Evolutionary conservation across 2,329 filamentous ascomycete genomes (phyloP).

Genomic region (Scedosporium apiospermum): DNA sequence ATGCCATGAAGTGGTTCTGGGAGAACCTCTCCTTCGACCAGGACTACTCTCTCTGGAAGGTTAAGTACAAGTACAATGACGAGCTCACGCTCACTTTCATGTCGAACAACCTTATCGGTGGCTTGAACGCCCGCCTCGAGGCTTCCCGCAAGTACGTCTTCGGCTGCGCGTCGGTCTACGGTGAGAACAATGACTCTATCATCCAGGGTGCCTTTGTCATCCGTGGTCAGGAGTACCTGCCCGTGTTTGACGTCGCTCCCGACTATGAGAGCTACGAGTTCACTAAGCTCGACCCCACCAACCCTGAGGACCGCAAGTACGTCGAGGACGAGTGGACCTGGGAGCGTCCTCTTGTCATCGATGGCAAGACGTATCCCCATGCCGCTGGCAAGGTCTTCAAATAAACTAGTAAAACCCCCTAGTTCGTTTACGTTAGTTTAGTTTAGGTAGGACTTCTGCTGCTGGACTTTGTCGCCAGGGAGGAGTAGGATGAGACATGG

Average conservation of each 20-base stretch:
- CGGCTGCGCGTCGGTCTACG: slow-evolving; percentile 82
- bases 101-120: slow-evolving; percentile 96
- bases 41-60: slow-evolving; percentile 92
- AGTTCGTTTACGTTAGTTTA: not conserved
- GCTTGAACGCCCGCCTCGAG: slow-evolving; percentile 96
- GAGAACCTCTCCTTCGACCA: slow-evolving; percentile 88
- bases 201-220: slow-evolving; percentile 91
- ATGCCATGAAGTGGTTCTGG: slow-evolving; percentile 96
- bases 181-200: slow-evolving; percentile 77
- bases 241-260: slow-evolving; percentile 93
- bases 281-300: slow-evolving; percentile 88
- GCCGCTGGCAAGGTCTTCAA: slow-evolving; percentile 98
- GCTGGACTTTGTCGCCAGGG: slow-evolving; percentile 12
- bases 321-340: slow-evolving; percentile 84
- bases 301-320: slow-evolving; percentile 74
- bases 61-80: slow-evolving; percentile 98
- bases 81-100: slow-evolving; percentile 98
- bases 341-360: slow-evolving; percentile 72
- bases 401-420: slow-evolving; percentile 43
- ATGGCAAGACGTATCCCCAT: slow-evolving; percentile 83
- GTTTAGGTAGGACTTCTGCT: not conserved
- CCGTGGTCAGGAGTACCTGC: slow-evolving; percentile 76
- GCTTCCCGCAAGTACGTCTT: slow-evolving; percentile 97
- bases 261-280: slow-evolving; percentile 96
- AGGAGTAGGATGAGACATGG: slow-evolving; percentile 9